These are phyloP conservation scores for Balamuthia mandrillaris DNA, from an alignment of 208 protist species.

Conservation along the genomic window DNA sequence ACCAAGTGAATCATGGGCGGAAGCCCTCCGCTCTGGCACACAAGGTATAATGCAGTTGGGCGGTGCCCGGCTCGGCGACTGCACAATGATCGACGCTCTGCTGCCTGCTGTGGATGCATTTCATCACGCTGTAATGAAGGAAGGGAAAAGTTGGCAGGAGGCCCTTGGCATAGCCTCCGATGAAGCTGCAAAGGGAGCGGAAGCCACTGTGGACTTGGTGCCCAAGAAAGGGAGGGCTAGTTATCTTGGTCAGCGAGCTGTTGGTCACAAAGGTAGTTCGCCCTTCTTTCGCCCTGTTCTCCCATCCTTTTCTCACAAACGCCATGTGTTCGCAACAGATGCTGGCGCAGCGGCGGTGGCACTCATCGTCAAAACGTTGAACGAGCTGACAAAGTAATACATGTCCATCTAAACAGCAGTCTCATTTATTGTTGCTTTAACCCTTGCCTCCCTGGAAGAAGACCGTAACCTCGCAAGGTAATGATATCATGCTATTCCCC, in stretches of 20 bases:
- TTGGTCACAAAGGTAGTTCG: conserved; percentile 10
- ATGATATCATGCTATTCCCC: too few species aligned
- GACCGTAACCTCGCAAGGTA: too few species aligned
- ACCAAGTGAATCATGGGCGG: background rate
- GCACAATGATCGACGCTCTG: conserved; percentile 35
- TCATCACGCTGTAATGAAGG: background rate
- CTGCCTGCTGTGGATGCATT: conserved; percentile 10
- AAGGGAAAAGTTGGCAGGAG: background rate
- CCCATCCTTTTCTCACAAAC: too few species aligned
- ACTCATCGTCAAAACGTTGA: background rate
- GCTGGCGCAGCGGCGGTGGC: background rate
- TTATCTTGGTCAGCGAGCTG: conserved; percentile 9
- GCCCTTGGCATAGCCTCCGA: background rate
- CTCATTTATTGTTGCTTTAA: too few species aligned
- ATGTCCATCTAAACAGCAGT: too few species aligned
- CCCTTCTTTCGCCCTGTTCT: too few species aligned
- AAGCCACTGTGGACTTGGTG: background rate
- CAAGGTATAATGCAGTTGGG: conserved; percentile 18
- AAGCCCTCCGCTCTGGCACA: background rate
- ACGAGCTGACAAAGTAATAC: too few species aligned
- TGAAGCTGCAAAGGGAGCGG: background rate
- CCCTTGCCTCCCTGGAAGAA: too few species aligned
- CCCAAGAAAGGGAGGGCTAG: background rate
- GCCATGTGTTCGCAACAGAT: too few species aligned
- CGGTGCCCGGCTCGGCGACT: conserved; percentile 20